Percentiles rank a stretch among this genome's conserved stretches.
Conservation (phyloP, 768 basidiomycete genomes). For the Termitomyces heimii region DNA sequence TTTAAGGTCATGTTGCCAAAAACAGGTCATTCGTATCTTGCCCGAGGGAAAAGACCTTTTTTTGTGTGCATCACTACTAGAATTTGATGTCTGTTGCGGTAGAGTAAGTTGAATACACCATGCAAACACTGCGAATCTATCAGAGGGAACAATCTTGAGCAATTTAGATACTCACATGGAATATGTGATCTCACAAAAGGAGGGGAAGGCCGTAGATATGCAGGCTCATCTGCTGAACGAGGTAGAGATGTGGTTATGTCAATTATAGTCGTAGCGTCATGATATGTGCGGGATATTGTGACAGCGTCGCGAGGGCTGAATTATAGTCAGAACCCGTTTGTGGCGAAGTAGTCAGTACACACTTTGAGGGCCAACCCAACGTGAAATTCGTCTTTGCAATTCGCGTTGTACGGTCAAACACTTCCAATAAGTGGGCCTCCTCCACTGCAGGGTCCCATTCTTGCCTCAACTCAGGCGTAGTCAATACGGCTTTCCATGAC, state of each 20-base stretch:
- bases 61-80: constrained; percentile 22
- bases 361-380: constrained; percentile 97
- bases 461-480: constrained; percentile 81
- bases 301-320: constrained; percentile 87
- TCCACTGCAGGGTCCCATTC: constrained; percentile 96
- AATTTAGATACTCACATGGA: constrained; percentile 36
- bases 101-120: constrained; percentile 85
- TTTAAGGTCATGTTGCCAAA: constrained; percentile 93
- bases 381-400: constrained; percentile 89
- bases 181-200: constrained; percentile 90
- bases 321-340: constrained; percentile 5
- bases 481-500: constrained; percentile 74
- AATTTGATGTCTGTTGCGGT: constrained; percentile 23
- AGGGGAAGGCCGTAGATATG: constrained; percentile 86
- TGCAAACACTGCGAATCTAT: constrained; percentile 58
- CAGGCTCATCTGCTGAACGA: constrained; percentile 84
- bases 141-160: neutral
- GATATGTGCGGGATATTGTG: constrained; percentile 83
- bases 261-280: constrained; percentile 77
- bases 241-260: constrained; percentile 93
- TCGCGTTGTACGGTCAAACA: constrained; percentile 80
- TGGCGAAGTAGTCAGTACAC: constrained; percentile 24
- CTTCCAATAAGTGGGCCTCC: constrained; percentile 73
- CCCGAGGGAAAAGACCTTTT: constrained; percentile 27
- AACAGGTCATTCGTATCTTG: constrained; percentile 77